phyloP scores from a whole-genome alignment of 2,329 filamentous ascomycete genomes.

The Aspergillus sp. region DNA sequence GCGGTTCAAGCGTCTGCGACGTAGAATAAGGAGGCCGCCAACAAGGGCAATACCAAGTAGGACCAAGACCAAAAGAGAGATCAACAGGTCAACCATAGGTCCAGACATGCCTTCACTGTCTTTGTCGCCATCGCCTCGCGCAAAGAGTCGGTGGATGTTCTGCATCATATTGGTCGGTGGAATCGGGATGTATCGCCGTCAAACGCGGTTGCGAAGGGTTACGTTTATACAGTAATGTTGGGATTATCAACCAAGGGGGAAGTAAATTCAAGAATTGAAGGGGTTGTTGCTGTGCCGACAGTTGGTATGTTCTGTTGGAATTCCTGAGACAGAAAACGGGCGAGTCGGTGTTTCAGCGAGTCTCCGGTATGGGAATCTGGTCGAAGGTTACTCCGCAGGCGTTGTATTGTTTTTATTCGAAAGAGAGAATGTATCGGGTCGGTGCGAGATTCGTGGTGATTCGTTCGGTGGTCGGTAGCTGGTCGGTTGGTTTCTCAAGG shows the following conservation, averaged over 20 bases:
- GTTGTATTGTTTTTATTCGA: slow-evolving; percentile 3
- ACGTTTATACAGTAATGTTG: slow-evolving; percentile 2
- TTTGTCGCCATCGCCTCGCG: slow-evolving; percentile 47
- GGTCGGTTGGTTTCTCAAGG: slow-evolving; percentile 14
- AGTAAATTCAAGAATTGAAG: slow-evolving; percentile 14
- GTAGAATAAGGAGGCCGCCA: slow-evolving; percentile 69
- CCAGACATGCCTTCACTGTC: slow-evolving; percentile 53
- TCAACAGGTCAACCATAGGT: slow-evolving; percentile 72
- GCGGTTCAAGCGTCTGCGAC: slow-evolving; percentile 61
- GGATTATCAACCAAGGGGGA: slow-evolving; percentile 3
- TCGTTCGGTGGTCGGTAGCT: slow-evolving; percentile 15
- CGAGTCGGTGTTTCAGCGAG: background rate
- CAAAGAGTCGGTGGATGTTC: slow-evolving; percentile 47
- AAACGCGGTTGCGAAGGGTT: background rate
- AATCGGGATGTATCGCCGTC: background rate
- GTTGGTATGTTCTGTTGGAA: background rate
- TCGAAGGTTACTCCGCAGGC: background rate
- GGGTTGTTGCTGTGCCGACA: background rate
- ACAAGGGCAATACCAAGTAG: slow-evolving; percentile 69
- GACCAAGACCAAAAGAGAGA: slow-evolving; percentile 75
- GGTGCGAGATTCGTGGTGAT: slow-evolving; percentile 11
- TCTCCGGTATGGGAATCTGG: background rate
- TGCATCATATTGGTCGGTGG: slow-evolving; percentile 24
- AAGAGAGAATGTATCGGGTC: slow-evolving; percentile 23
- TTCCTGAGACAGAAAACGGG: background rate